Percentiles rank a stretch among this genome's conserved stretches.
Conservation (phyloP, 164 flowering plant species). For the Nymphaea colorata region DNA sequence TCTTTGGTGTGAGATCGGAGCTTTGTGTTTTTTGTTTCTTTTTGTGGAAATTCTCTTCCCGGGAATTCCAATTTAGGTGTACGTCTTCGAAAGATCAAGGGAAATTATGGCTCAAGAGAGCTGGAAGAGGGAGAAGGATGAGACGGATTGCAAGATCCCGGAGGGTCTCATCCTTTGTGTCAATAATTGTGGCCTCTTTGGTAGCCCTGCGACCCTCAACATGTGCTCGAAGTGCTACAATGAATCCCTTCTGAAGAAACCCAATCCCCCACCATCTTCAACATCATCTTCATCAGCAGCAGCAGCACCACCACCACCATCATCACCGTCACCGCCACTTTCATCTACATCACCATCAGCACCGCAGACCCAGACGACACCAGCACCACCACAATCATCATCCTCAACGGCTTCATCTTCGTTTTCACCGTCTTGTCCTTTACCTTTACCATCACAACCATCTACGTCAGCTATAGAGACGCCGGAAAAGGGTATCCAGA, state of each 20-base stretch:
- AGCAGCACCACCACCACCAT: constrained; percentile 5
- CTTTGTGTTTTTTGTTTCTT: background rate
- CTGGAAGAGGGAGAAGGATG: constrained; percentile 22
- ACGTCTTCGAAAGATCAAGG: background rate
- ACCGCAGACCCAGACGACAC: constrained; percentile 1
- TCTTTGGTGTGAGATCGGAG: background rate
- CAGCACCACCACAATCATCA: constrained; percentile 5
- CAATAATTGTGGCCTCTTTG: constrained; percentile 27
- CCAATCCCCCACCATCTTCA: background rate
- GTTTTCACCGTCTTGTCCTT: too few species aligned
- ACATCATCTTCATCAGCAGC: background rate
- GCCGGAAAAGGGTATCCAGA: constrained; percentile 2
- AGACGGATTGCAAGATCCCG: constrained; percentile 20
- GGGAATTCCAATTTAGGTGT: background rate
- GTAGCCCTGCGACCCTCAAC: constrained; percentile 20
- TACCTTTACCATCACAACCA: constrained; percentile 4
- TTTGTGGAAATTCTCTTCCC: background rate
- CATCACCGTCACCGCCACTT: background rate
- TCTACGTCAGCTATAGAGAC: constrained; percentile 6
- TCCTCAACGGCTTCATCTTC: too few species aligned
- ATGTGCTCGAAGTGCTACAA: constrained; percentile 25
- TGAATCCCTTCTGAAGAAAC: constrained; percentile 18
- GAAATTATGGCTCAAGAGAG: constrained; percentile 23
- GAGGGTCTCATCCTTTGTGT: constrained; percentile 18
- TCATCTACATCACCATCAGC: background rate